Conservation (phyloP, 352 stramenopile genomes). For the Aphanomyces stellatus region DNA sequence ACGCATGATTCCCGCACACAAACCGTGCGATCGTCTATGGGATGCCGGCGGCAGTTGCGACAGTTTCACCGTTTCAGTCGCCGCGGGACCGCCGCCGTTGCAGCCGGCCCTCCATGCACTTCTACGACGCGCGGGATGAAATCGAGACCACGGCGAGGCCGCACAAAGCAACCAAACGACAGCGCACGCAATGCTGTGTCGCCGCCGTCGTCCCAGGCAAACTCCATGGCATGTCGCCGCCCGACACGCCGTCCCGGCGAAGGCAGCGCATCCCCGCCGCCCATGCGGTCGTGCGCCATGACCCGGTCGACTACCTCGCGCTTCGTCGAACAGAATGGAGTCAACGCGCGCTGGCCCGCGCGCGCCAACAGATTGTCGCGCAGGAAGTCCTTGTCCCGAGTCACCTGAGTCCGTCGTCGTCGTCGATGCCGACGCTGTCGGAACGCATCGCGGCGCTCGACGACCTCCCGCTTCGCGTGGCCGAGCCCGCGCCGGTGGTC, state of each 20-base stretch:
- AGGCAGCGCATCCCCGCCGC: neutral
- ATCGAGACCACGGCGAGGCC: neutral
- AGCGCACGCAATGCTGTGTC: neutral
- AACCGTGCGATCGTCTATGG: neutral
- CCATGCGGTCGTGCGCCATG: slow-evolving; percentile 5
- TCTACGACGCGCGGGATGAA: neutral
- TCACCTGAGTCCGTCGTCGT: too few species aligned
- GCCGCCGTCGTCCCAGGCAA: neutral
- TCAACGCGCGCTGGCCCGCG: slow-evolving; percentile 35
- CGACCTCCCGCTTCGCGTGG: too few species aligned
- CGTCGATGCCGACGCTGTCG: too few species aligned
- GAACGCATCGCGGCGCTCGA: too few species aligned
- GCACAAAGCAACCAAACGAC: neutral
- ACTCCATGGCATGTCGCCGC: neutral
- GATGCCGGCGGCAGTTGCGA: neutral
- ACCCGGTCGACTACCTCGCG: slow-evolving; percentile 47
- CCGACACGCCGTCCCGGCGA: neutral
- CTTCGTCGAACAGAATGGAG: slow-evolving; percentile 52
- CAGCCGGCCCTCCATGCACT: neutral
- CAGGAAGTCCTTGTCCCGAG: slow-evolving; percentile 54
- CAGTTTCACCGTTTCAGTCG: neutral
- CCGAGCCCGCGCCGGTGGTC: too few species aligned
- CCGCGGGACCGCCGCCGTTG: neutral
- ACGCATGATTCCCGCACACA: too few species aligned
- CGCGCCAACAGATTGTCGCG: slow-evolving; percentile 35